Conservation (phyloP, 2,329 filamentous ascomycete species). For the Colletotrichum spinosum region DNA sequence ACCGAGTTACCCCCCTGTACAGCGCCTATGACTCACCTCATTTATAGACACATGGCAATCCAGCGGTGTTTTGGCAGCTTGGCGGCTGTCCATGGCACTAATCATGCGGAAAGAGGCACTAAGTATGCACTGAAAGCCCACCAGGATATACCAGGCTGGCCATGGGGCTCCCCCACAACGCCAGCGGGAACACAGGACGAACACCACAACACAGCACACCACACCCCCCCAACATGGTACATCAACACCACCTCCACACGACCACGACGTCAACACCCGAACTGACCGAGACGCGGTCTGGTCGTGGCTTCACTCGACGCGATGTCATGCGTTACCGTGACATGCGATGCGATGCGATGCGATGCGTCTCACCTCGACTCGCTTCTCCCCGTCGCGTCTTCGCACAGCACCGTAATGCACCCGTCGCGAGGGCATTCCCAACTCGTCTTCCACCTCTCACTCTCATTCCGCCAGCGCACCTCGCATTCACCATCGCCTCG, state of each 20-base stretch:
- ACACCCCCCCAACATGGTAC: background rate
- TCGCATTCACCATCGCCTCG: conserved; percentile 19
- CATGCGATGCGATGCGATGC: conserved; percentile 22
- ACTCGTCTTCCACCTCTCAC: conserved; percentile 8
- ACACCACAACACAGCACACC: conserved; percentile 9
- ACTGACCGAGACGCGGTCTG: conserved; percentile 8
- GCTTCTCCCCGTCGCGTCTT: conserved; percentile 20
- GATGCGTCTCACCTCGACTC: background rate
- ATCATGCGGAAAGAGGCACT: no score
- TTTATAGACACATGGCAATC: conserved; percentile 46
- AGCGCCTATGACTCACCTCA: conserved; percentile 49
- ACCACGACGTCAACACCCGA: background rate
- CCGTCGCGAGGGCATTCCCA: conserved; percentile 38
- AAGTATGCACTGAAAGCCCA: background rate
- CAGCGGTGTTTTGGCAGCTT: conserved; percentile 26
- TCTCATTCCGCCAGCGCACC: conserved; percentile 22
- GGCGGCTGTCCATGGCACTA: conserved; percentile 6
- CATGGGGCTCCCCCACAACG: conserved; percentile 15
- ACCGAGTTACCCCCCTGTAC: conserved; percentile 22
- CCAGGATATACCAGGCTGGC: no score
- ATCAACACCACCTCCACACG: conserved; percentile 23
- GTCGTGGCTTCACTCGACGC: conserved; percentile 25
- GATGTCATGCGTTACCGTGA: conserved; percentile 35
- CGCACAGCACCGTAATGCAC: conserved; percentile 14
- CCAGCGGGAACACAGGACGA: conserved; percentile 17